Evolutionary conservation across 257 asterid genomes (phyloP).

Genomic region (Thymus mandschuricus): DNA sequence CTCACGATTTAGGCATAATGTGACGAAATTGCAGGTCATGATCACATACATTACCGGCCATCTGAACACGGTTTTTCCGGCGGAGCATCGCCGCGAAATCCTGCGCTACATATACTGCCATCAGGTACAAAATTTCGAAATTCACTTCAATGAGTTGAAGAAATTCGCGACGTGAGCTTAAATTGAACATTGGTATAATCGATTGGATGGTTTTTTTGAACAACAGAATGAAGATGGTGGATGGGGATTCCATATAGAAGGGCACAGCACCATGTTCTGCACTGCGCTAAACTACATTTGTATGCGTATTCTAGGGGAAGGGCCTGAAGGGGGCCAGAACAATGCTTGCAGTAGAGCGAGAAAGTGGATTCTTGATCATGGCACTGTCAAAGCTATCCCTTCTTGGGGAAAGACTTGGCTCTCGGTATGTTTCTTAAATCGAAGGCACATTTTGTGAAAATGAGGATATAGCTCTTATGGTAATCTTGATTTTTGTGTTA

Average conservation of each 20-base stretch:
- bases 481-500: neutral
- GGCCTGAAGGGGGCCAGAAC: constrained; percentile 56
- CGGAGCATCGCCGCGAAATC: constrained; percentile 68
- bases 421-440: constrained; percentile 41
- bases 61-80: constrained; percentile 56
- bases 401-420: constrained; percentile 92
- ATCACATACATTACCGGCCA: constrained; percentile 64
- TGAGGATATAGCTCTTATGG: neutral
- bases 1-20: neutral
- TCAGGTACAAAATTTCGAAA: constrained; percentile 46
- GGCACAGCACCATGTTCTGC: constrained; percentile 81
- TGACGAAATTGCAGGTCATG: constrained; percentile 53
- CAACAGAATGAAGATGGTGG: constrained; percentile 80
- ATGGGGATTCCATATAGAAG: constrained; percentile 82
- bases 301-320: constrained; percentile 72
- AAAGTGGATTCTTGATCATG: constrained; percentile 85
- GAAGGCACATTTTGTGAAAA: neutral
- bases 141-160: neutral
- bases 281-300: constrained; percentile 66
- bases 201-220: neutral
- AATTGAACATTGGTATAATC: neutral
- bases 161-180: neutral
- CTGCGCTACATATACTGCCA: constrained; percentile 74
- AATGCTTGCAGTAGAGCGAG: constrained; percentile 65
- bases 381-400: constrained; percentile 67